A percentile compares a stretch with the other conserved stretches of the same genome.
phyloP scores from a whole-genome alignment of 2,329 filamentous ascomycete genomes.

The Davidsoniella virescens region DNA sequence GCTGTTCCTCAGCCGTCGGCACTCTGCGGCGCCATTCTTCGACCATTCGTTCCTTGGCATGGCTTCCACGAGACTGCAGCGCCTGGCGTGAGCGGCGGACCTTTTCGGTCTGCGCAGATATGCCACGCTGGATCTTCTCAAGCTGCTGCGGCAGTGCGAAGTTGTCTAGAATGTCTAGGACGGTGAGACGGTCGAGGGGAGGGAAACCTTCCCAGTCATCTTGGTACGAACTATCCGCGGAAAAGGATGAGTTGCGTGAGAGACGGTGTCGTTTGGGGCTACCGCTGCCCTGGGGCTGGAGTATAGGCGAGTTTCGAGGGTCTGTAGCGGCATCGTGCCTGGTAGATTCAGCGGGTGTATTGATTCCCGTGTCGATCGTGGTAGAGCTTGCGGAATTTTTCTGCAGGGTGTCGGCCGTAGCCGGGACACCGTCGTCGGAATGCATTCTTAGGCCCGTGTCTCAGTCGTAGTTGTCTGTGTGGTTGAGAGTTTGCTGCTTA shows the following conservation, averaged over 20 bases:
- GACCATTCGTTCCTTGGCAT: conserved; percentile 76
- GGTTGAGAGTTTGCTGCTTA: too few species aligned
- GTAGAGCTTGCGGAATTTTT: conserved; percentile 21
- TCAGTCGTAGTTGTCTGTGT: too few species aligned
- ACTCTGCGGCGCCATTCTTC: conserved; percentile 82
- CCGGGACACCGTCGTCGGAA: background rate
- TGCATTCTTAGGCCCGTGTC: background rate
- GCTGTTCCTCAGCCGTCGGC: conserved; percentile 76
- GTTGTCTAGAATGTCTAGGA: conserved; percentile 91
- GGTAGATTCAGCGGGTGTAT: conserved; percentile 22
- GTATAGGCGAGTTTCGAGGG: conserved; percentile 27
- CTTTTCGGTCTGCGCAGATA: conserved; percentile 71
- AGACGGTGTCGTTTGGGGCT: conserved; percentile 36
- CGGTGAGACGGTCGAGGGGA: conserved; percentile 72
- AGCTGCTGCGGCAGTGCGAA: conserved; percentile 78
- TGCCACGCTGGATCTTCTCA: conserved; percentile 72
- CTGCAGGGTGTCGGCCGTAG: background rate
- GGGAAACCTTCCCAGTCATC: conserved; percentile 79
- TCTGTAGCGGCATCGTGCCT: conserved; percentile 30
- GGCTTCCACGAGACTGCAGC: conserved; percentile 56
- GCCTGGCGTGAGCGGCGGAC: conserved; percentile 70
- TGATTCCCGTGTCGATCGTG: background rate
- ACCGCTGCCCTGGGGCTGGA: conserved; percentile 21
- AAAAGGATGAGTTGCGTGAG: conserved; percentile 67
- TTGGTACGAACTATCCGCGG: conserved; percentile 70